A percentile compares a stretch with the other conserved stretches of the same genome.
phyloP scores from a whole-genome alignment of 495 filamentous ascomycete species.

The Daldinia childiae region DNA sequence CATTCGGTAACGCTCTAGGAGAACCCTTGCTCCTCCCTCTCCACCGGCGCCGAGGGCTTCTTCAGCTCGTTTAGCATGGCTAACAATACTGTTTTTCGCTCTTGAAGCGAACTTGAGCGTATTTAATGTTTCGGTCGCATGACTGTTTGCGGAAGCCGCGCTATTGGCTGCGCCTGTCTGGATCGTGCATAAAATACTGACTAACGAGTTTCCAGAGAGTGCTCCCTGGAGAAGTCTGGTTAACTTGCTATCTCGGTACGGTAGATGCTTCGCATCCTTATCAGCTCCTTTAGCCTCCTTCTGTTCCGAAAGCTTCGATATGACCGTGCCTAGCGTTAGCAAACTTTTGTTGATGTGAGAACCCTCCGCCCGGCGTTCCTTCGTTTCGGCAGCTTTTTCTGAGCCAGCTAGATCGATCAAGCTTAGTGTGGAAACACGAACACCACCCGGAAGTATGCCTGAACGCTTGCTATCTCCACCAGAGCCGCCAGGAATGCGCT shows the following conservation, averaged over 20 bases:
- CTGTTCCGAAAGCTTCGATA: constrained; percentile 80
- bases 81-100: constrained; percentile 97
- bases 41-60: constrained; percentile 80
- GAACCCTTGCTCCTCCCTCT: constrained; percentile 83
- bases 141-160: constrained; percentile 68
- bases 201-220: constrained; percentile 89
- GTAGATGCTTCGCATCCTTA: constrained; percentile 87
- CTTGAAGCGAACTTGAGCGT: constrained; percentile 96
- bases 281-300: constrained; percentile 78
- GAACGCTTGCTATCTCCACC: constrained; percentile 74
- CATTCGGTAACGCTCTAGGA: constrained; percentile 93
- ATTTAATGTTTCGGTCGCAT: constrained; percentile 90
- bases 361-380: constrained; percentile 92
- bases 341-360: constrained; percentile 99
- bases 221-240: constrained; percentile 93
- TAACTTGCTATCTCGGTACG: constrained; percentile 96
- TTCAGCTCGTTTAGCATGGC: constrained; percentile 94
- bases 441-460: constrained; percentile 84
- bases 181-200: constrained; percentile 97
- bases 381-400: constrained; percentile 92
- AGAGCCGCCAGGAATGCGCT: constrained; percentile 70
- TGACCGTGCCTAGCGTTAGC: constrained; percentile 93
- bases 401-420: constrained; percentile 97
- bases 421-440: constrained; percentile 92
- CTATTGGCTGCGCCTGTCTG: constrained; percentile 76